These are phyloP conservation scores for Pseudonitzschia multiseries DNA, from an alignment of 108 stramenopile species.

Conservation along the genomic window DNA sequence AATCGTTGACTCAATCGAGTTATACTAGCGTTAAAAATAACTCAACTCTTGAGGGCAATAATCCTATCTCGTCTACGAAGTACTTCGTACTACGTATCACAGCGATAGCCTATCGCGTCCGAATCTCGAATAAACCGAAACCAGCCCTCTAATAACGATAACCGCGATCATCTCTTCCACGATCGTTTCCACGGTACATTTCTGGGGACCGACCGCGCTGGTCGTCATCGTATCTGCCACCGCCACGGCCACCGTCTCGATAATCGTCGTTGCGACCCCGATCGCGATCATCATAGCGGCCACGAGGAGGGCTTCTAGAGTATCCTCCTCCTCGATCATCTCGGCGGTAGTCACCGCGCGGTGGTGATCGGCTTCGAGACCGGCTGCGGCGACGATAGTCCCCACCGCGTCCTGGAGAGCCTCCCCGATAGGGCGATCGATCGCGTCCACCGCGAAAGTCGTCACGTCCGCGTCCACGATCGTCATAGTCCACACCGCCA, in stretches of 20 bases:
- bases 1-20: no score
- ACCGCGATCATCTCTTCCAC: constrained; percentile 9
- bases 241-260: neutral
- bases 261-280: constrained; percentile 21
- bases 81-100: no score
- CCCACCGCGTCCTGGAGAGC: constrained; percentile 9
- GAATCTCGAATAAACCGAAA: neutral
- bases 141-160: neutral
- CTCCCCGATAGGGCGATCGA: constrained; percentile 24
- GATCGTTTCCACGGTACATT: constrained; percentile 7
- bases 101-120: neutral
- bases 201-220: constrained; percentile 7
- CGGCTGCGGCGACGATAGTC: constrained; percentile 27
- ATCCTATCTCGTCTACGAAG: neutral
- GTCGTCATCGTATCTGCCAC: constrained; percentile 1
- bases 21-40: no score
- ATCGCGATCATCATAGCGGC: constrained; percentile 40
- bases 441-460: constrained; percentile 30
- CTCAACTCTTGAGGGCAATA: neutral
- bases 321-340: constrained; percentile 32
- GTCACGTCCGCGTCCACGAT: constrained; percentile 24
- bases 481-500: neutral
- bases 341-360: constrained; percentile 13
- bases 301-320: constrained; percentile 40
- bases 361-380: constrained; percentile 38